Base-by-base conservation (phyloP, 208 protist species). In the Naegleria lovaniensis region DNA sequence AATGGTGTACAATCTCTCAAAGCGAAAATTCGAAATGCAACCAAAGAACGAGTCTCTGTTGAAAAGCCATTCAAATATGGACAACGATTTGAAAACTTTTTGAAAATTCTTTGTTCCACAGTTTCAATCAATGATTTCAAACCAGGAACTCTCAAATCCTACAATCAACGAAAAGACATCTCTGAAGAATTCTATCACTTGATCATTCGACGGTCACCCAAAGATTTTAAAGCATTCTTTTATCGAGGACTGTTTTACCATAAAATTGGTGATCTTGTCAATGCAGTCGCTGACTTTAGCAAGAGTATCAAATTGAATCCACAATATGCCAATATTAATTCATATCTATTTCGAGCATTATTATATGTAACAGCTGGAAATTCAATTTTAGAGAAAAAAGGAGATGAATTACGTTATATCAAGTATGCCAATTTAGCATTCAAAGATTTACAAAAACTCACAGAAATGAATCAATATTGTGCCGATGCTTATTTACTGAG, bases 1-100 rank as follows among this genome's bases (percentile, higher is more conserved):
- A 94, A 94, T 22, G 90, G 96, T 95, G 52, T 97, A 95, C 95
- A 95, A 95, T 75, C 33, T 29, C 39, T 87, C 83, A 87, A 87
- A 48, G 19, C 40, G 5, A 87, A 87, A 48, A 87, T 87, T 36
- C 51, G 40, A 25, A 51, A 40, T 40, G 22, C 15, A 5, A 38
- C 15, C 15, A 40, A 51, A 39, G 83, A 87, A 87, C 40, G 43
- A n/a, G 83, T 87, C 6, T 52, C 40, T 5, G 83, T 87, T 15
- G 40, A 40, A 25, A 87, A 87, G n/a, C 83, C 83, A n/a, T 51
- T 87, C 11, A 87, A 87, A 38, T 87, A 87, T n/a, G 36, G 29
- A 41, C 83, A 38, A 41, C 29, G 83, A 87, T 87, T 87, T 51
- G 83, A 87, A 48, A 29, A 40, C 36, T 87, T 87, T 51, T 29